These are phyloP conservation scores for Golubevia sp. DNA, from an alignment of 1,284 basidiomycete genomes.

Conservation along the genomic window DNA sequence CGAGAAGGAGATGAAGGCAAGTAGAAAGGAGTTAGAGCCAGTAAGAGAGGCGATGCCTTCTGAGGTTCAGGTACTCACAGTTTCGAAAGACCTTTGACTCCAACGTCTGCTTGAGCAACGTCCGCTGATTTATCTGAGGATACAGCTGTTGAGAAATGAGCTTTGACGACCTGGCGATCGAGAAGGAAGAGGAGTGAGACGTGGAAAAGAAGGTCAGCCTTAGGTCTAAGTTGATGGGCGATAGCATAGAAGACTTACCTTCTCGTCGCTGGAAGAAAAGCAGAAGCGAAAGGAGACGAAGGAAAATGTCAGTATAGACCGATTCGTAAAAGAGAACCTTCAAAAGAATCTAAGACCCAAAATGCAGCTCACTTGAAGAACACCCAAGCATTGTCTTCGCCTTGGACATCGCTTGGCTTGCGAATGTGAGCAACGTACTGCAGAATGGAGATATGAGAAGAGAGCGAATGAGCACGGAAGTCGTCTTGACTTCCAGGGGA, in stretches of 20 bases:
- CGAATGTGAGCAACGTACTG: constrained; percentile 51
- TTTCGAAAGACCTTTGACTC: constrained; percentile 21
- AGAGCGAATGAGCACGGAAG: too few relatives aligned
- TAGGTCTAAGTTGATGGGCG: neutral
- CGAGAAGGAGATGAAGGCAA: too few relatives aligned
- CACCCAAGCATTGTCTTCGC: constrained; percentile 19
- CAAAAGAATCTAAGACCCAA: too few relatives aligned
- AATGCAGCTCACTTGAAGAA: constrained; percentile 26
- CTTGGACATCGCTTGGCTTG: constrained; percentile 1
- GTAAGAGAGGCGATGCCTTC: too few relatives aligned
- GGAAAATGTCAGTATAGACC: neutral
- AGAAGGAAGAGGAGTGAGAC: neutral
- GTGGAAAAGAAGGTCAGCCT: neutral
- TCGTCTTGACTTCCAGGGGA: too few relatives aligned
- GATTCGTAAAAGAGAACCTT: too few relatives aligned
- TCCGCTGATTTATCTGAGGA: constrained; percentile 3
- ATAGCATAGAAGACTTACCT: constrained; percentile 14
- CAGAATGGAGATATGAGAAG: neutral
- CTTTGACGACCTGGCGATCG: constrained; percentile 34
- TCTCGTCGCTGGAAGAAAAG: constrained; percentile 18
- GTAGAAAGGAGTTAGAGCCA: too few relatives aligned
- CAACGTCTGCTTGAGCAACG: constrained; percentile 17
- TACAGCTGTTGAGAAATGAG: constrained; percentile 12
- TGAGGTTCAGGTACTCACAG: too few relatives aligned
- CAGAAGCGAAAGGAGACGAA: neutral